Evolutionary conservation across 768 basidiomycete genomes (phyloP).

Genomic region (Trametopsis cervina): DNA sequence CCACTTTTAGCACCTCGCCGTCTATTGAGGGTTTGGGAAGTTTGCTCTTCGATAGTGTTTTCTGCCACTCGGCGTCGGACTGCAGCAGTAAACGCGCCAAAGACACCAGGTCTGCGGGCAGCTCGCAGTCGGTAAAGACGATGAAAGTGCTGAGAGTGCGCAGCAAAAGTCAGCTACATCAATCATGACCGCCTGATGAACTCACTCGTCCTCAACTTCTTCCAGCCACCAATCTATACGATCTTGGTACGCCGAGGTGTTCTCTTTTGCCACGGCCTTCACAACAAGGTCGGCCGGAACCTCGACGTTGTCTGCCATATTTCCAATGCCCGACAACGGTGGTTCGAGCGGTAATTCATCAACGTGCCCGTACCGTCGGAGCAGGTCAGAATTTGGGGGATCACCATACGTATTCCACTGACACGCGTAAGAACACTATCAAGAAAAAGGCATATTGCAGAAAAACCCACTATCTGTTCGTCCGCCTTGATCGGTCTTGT

Average conservation of each 20-base stretch:
- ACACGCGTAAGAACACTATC: neutral
- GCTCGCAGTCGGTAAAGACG: constrained; percentile 41
- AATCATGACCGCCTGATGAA: no score
- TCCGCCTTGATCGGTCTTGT: constrained; percentile 69
- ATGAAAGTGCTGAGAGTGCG: constrained; percentile 41
- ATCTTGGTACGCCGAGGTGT: constrained; percentile 32
- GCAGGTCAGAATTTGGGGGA: constrained; percentile 84
- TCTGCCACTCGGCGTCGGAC: constrained; percentile 50
- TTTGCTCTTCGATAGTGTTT: constrained; percentile 51
- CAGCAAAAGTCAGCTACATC: constrained; percentile 5
- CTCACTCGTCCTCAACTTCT: constrained; percentile 83
- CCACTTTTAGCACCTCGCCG: constrained; percentile 35
- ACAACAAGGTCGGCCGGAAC: constrained; percentile 67
- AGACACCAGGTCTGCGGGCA: constrained; percentile 54
- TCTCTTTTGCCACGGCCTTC: constrained; percentile 20
- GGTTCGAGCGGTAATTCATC: constrained; percentile 54
- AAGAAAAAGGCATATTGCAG: no score
- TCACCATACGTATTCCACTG: constrained; percentile 97
- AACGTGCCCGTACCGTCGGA: constrained; percentile 93
- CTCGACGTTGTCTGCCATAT: constrained; percentile 77
- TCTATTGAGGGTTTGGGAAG: constrained; percentile 70
- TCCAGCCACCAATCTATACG: constrained; percentile 95
- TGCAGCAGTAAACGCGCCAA: constrained; percentile 60
- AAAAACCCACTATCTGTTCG: constrained; percentile 74
- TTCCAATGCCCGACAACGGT: constrained; percentile 44